phyloP scores from a whole-genome alignment of 441 rosid species.

The Populus hybrid region DNA sequence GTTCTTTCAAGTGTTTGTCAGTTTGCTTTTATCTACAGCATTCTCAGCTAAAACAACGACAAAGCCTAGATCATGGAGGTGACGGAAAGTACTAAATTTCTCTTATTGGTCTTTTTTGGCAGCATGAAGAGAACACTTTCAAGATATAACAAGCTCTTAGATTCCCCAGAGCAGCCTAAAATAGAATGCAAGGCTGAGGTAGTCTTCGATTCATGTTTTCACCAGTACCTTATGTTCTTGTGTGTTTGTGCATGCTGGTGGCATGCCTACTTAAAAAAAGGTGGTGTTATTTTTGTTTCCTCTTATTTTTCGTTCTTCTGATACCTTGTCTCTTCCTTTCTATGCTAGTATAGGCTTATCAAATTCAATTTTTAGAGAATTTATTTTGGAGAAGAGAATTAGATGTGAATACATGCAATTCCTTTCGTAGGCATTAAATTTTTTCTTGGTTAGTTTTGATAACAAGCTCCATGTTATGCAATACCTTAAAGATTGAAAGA shows the following conservation, averaged over 20 bases:
- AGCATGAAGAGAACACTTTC: slow-evolving; percentile 84
- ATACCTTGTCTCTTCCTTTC: not conserved
- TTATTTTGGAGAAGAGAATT: not conserved
- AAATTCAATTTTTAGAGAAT: not conserved
- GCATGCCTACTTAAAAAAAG: not conserved
- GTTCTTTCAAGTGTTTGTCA: not conserved
- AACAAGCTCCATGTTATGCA: not conserved
- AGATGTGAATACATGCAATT: not conserved
- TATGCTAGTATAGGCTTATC: not conserved
- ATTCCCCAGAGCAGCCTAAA: slow-evolving; percentile 42
- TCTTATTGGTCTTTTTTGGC: slow-evolving; percentile 15
- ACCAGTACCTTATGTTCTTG: not conserved
- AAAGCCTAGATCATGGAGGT: no score
- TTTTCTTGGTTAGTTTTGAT: not conserved
- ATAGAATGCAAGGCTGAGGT: slow-evolving; percentile 54
- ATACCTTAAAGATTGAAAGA: not conserved
- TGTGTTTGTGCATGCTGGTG: not conserved
- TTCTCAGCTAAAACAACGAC: not conserved
- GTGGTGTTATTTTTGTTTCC: not conserved
- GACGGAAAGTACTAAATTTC: not conserved
- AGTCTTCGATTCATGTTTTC: slow-evolving; percentile 4
- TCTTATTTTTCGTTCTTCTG: not conserved
- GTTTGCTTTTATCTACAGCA: not conserved
- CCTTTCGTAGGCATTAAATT: not conserved
- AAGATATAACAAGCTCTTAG: slow-evolving; percentile 61